Percentiles rank a stretch among this genome's conserved stretches.
Evolutionary conservation across 1,139 yeast genomes (phyloP).

Genomic region (Candida neerlandica): DNA sequence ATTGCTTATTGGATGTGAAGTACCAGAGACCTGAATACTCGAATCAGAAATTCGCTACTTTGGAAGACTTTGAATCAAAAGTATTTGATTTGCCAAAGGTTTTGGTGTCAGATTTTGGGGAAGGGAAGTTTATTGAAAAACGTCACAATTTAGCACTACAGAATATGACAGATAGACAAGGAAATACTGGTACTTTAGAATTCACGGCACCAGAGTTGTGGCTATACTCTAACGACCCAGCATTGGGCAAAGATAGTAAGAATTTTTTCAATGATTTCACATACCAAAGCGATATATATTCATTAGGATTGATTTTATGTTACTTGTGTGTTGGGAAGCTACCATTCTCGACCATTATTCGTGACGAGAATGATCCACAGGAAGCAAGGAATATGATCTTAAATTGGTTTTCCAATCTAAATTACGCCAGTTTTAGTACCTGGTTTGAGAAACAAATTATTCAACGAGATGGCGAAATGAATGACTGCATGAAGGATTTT

Average conservation of each 20-base stretch:
- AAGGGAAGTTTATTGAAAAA: constrained; percentile 70
- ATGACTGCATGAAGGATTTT: constrained; percentile 21
- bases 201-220: constrained; percentile 85
- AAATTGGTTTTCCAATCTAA: constrained; percentile 32
- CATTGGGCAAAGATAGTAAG: constrained; percentile 18
- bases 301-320: constrained; percentile 79
- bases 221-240: constrained; percentile 30
- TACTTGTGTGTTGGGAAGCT: constrained; percentile 69
- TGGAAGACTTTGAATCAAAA: constrained; percentile 26
- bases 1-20: constrained; percentile 61
- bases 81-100: constrained; percentile 57
- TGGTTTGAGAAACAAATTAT: constrained; percentile 28
- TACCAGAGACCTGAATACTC: constrained; percentile 20
- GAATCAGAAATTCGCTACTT: constrained; percentile 14
- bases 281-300: constrained; percentile 74
- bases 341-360: constrained; percentile 49
- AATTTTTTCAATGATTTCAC: constrained; percentile 54
- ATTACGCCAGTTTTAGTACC: constrained; percentile 20
- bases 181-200: constrained; percentile 85
- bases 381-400: constrained; percentile 28
- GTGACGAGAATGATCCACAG: constrained; percentile 39
- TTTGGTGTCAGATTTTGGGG: constrained; percentile 88
- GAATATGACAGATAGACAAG: constrained; percentile 36
- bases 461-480: constrained; percentile 12
- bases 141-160: constrained; percentile 18